Percentiles rank a stretch among this genome's conserved stretches.
phyloP scores from a whole-genome alignment of 2,329 filamentous ascomycete species.

The Hymenoscyphus repandus region DNA sequence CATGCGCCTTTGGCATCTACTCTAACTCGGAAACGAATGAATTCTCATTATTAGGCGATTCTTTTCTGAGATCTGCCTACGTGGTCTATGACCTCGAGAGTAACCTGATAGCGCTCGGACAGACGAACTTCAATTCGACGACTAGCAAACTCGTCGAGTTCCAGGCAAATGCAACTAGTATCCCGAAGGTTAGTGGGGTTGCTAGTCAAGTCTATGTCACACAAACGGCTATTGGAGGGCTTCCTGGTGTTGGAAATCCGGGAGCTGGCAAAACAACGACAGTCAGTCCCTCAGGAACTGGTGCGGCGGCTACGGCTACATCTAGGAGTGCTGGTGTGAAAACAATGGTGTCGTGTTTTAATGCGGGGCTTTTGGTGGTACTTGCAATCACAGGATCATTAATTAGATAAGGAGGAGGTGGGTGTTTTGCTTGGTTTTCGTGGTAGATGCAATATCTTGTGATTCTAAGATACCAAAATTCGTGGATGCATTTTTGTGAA shows the following conservation, averaged over 20 bases:
- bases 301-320: neutral
- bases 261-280: neutral
- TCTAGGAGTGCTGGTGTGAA: neutral
- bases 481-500: too few species aligned
- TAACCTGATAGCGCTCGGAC: conserved; percentile 43
- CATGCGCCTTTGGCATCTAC: conserved; percentile 50
- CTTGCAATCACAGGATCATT: conserved; percentile 1
- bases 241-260: conserved; percentile 2
- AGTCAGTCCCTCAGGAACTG: neutral
- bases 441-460: too few species aligned
- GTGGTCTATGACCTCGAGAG: conserved; percentile 49
- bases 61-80: conserved; percentile 48
- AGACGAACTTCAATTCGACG: conserved; percentile 39
- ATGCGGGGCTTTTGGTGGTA: neutral
- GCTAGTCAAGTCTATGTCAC: conserved; percentile 4
- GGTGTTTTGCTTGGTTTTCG: neutral
- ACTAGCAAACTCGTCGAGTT: conserved; percentile 20
- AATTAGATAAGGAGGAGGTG: neutral
- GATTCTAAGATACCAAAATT: too few species aligned
- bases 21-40: neutral
- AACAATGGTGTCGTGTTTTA: neutral
- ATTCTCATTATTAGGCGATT: conserved; percentile 40
- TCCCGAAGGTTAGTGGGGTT: conserved; percentile 20
- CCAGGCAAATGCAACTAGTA: conserved; percentile 10
- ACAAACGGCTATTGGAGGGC: conserved; percentile 1